A percentile compares a stretch with the other conserved stretches of the same genome.
phyloP scores from a whole-genome alignment of 805 yeast species.

The Sporopachydermia lactativora region DNA sequence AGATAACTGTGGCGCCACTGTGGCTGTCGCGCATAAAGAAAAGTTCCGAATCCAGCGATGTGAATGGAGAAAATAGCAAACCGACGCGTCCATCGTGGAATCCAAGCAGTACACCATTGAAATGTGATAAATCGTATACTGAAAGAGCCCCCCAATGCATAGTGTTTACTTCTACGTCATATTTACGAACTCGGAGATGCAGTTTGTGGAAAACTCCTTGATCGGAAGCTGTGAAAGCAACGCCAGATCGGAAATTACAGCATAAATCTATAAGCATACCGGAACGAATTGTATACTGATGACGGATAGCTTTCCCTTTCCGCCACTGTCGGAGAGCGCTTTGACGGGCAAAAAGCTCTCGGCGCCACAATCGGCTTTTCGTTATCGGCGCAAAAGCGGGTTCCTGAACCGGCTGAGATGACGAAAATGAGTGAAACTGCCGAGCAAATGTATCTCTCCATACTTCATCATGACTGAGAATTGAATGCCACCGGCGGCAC shows the following conservation, averaged over 20 bases:
- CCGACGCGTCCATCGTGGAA: background rate
- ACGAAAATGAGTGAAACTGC: background rate
- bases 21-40: background rate
- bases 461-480: slow-evolving; percentile 2
- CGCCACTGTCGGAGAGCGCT: background rate
- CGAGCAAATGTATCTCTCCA: background rate
- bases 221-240: background rate
- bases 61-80: background rate
- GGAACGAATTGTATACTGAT: background rate
- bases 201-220: background rate
- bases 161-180: background rate
- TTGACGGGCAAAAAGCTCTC: background rate
- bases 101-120: background rate
- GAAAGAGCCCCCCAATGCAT: background rate
- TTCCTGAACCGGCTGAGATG: background rate
- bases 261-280: background rate
- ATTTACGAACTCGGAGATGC: background rate
- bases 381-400: background rate
- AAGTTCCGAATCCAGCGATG: background rate
- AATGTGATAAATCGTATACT: background rate
- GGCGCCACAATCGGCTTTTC: background rate
- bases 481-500: background rate
- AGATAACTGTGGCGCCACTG: background rate
- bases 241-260: background rate
- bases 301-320: background rate